Evolutionary conservation across 768 basidiomycete genomes (phyloP).

Genomic region (Hydnum rufescens): DNA sequence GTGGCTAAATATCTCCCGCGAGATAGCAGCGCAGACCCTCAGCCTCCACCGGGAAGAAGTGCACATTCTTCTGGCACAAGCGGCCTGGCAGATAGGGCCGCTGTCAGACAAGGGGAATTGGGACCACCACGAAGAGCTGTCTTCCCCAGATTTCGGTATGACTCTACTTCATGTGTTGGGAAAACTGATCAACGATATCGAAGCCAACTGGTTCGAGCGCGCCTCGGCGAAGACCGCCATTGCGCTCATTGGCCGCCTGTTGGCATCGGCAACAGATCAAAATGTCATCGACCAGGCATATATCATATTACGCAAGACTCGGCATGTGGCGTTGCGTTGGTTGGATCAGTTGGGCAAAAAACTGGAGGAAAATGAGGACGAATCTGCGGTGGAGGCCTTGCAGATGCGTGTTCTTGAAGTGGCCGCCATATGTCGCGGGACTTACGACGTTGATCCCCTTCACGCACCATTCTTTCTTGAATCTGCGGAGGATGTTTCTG

Average conservation of each 20-base stretch:
- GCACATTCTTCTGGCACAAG: slow-evolving; percentile 25
- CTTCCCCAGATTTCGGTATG: slow-evolving; percentile 18
- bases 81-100: slow-evolving; percentile 26
- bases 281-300: slow-evolving; percentile 12
- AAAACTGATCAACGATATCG: slow-evolving; percentile 19
- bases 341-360: slow-evolving; percentile 18
- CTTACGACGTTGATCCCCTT: slow-evolving; percentile 1
- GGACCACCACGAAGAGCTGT: slow-evolving; percentile 26
- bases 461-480: neutral
- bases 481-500: slow-evolving; percentile 3
- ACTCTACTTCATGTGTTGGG: slow-evolving; percentile 22
- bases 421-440: slow-evolving; percentile 12
- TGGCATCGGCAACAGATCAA: slow-evolving; percentile 14
- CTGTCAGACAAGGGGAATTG: slow-evolving; percentile 8
- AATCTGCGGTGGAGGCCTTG: slow-evolving; percentile 2
- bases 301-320: slow-evolving; percentile 17
- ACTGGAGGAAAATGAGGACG: slow-evolving; percentile 10
- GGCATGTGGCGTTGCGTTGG: slow-evolving; percentile 22
- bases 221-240: slow-evolving; percentile 19
- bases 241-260: slow-evolving; percentile 20
- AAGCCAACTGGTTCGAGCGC: slow-evolving; percentile 25
- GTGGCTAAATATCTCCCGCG: slow-evolving; percentile 32
- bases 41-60: slow-evolving; percentile 24
- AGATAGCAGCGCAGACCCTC: slow-evolving; percentile 22
- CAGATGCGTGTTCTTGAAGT: slow-evolving; percentile 19